Evolutionary conservation across 108 stramenopile species (phyloP), one percentile per base, ranked within the genome.

Genomic region (Fragilariopsis cylindrus): DNA sequence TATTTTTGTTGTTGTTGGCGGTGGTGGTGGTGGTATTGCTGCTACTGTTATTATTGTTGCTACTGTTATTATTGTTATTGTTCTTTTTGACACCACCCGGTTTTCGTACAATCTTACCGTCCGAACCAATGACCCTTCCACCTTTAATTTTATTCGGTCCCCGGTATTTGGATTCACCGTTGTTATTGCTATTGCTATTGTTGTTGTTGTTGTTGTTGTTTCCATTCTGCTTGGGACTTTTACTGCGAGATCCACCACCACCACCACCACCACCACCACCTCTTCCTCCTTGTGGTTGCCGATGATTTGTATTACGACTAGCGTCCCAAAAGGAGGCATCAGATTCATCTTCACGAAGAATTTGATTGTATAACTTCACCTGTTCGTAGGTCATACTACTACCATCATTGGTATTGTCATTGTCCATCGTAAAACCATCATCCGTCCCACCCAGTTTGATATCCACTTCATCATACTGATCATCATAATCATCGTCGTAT

Each of bases 401-500:
- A 12, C 68, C 84, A 50, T 15, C 68, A 18, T n/a, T 39, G n/a
- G 3, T 11, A 4, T 16, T 12, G n/a, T n/a, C n/a, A 3, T 71
- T 57, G 54, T 71, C 70, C 21, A 30, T 40, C 0, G 57, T 58
- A 16, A 79, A 65, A 13, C 84, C 83, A 80, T 80, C 85, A 57
- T 85, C 91, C 5, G 78, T 70, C 8, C 76, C 90, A 55, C 84
- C 84, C 42, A 82, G 76, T 57, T 63, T 69, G 18, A 78, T 83
- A 42, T 88, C 89, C 15, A 86, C 65, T 3, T 87, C 93, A 78
- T 94, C 90, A 53, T 92, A 92, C 76, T 94, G 91, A 81, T 94
- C 93, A 65, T 94, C 90, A 58, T 94, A 92, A 53, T 94, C 93
- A 72, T 94, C 93, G 66, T 94, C 70, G 72, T 94, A 94, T 73